phyloP scores from a whole-genome alignment of 495 filamentous ascomycete genomes.

The Hypoxylon crocopeplum region DNA sequence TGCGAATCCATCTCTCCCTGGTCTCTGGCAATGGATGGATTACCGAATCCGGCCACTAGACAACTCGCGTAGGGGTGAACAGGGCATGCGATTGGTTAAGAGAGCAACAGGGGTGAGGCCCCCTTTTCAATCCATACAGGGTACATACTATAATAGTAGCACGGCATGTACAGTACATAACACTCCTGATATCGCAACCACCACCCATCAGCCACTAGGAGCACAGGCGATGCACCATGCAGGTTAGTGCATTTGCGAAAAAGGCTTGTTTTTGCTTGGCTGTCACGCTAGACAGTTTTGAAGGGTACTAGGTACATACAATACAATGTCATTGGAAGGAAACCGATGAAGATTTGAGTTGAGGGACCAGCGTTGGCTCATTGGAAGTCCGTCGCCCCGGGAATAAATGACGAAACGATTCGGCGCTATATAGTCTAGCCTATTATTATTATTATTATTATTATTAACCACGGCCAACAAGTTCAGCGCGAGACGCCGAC shows the following conservation, averaged over 20 bases:
- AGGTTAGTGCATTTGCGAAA: slow-evolving; percentile 31
- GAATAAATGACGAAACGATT: slow-evolving; percentile 13
- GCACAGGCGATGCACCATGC: slow-evolving; percentile 24
- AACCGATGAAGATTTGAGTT: slow-evolving; percentile 6
- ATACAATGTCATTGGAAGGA: slow-evolving; percentile 13
- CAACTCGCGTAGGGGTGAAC: slow-evolving; percentile 1
- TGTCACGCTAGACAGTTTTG: slow-evolving; percentile 14
- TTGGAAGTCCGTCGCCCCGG: slow-evolving; percentile 21
- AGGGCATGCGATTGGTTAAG: slow-evolving; percentile 9
- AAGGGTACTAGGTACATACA: slow-evolving; percentile 6
- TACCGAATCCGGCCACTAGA: slow-evolving; percentile 27
- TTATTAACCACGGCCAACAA: background rate
- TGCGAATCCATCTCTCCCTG: slow-evolving; percentile 9
- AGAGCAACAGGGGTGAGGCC: slow-evolving; percentile 9
- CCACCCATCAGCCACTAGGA: background rate
- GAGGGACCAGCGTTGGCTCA: too few species aligned
- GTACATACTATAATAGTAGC: background rate
- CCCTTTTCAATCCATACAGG: background rate
- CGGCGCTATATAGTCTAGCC: background rate
- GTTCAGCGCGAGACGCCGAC: slow-evolving; percentile 25
- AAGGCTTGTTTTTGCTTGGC: slow-evolving; percentile 37
- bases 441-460: background rate
- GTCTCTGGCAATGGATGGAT: slow-evolving; percentile 6
- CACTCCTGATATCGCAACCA: background rate
- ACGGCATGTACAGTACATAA: slow-evolving; percentile 11